Percentiles rank a stretch among this genome's conserved stretches.
These are phyloP conservation scores for Trifolium subterraneum DNA, from an alignment of 306 rosid genomes.

Conservation along the genomic window DNA sequence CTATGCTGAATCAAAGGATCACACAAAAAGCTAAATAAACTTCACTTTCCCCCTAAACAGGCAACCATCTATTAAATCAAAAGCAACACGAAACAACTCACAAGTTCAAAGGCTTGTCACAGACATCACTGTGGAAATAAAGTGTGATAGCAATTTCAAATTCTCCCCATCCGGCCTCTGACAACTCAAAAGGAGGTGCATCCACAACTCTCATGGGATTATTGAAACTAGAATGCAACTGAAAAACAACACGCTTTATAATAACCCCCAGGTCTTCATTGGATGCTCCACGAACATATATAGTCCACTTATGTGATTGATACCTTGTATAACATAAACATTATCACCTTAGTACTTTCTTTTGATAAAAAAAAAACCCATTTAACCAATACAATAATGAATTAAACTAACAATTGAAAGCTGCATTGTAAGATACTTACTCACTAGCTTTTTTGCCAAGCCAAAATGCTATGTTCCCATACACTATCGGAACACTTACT, in stretches of 20 bases:
- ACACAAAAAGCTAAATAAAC: conserved; percentile 19
- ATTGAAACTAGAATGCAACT: conserved; percentile 85
- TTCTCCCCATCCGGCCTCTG: conserved; percentile 91
- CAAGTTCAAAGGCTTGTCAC: conserved; percentile 81
- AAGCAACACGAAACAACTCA: conserved; percentile 52
- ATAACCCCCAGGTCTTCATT: conserved; percentile 76
- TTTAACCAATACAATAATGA: conserved; percentile 5
- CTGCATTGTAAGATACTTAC: conserved; percentile 58
- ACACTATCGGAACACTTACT: conserved; percentile 77
- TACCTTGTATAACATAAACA: conserved; percentile 55
- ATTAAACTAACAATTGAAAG: conserved; percentile 28
- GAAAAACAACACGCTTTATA: conserved; percentile 73
- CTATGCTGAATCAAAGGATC: conserved; percentile 20
- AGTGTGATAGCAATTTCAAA: conserved; percentile 76
- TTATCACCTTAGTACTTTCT: conserved; percentile 13
- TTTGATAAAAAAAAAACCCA: conserved; percentile 3
- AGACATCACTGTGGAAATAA: conserved; percentile 70
- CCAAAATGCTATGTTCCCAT: conserved; percentile 84
- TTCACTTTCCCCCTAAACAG: neutral
- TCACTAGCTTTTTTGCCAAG: conserved; percentile 90
- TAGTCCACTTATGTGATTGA: conserved; percentile 83
- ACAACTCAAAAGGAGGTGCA: conserved; percentile 79
- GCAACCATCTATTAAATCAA: conserved; percentile 38
- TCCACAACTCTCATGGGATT: conserved; percentile 77
- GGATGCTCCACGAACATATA: conserved; percentile 79